These are phyloP conservation scores for Thecaphora frezii DNA, from an alignment of 1,284 basidiomycete species.

Conservation along the genomic window DNA sequence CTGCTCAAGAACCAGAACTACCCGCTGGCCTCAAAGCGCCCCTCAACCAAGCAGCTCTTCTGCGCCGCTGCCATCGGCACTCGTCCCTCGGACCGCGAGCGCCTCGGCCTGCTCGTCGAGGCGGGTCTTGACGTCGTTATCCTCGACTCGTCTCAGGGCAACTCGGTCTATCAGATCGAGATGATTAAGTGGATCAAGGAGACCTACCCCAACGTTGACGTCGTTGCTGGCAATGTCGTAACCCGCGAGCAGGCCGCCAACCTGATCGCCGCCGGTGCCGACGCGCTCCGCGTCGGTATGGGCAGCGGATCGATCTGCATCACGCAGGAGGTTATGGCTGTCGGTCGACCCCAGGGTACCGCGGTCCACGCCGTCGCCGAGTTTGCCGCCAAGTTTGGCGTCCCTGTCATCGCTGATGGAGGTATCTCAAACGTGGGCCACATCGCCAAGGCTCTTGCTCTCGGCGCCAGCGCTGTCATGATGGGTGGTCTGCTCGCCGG, in stretches of 20 bases:
- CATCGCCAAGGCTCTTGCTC: slow-evolving; percentile 91
- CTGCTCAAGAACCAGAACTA: slow-evolving; percentile 97
- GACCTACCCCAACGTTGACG: slow-evolving; percentile 72
- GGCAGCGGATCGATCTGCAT: slow-evolving; percentile 98
- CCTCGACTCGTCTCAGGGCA: slow-evolving; percentile 94
- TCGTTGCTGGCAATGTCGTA: slow-evolving; percentile 96
- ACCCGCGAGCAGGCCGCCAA: slow-evolving; percentile 94
- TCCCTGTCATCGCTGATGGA: slow-evolving; percentile 97
- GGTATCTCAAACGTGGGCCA: slow-evolving; percentile 95
- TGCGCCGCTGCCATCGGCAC: slow-evolving; percentile 97
- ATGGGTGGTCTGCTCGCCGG: slow-evolving; percentile 97
- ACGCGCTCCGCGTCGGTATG: slow-evolving; percentile 94
- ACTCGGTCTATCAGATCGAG: slow-evolving; percentile 89
- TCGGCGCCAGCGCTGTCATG: slow-evolving; percentile 96
- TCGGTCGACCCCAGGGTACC: slow-evolving; percentile 94
- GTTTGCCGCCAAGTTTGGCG: slow-evolving; percentile 88
- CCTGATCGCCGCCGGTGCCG: slow-evolving; percentile 90
- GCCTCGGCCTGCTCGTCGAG: slow-evolving; percentile 82
- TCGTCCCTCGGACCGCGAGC: slow-evolving; percentile 81
- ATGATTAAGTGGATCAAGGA: slow-evolving; percentile 94
- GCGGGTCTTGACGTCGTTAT: slow-evolving; percentile 94
- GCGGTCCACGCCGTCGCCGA: slow-evolving; percentile 93
- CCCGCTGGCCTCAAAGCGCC: slow-evolving; percentile 89
- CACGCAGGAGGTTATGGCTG: slow-evolving; percentile 99
- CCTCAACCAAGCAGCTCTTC: slow-evolving; percentile 90